These are phyloP conservation scores for Xerocomellus chrysenteron DNA, from an alignment of 768 basidiomycete genomes.

Conservation along the genomic window DNA sequence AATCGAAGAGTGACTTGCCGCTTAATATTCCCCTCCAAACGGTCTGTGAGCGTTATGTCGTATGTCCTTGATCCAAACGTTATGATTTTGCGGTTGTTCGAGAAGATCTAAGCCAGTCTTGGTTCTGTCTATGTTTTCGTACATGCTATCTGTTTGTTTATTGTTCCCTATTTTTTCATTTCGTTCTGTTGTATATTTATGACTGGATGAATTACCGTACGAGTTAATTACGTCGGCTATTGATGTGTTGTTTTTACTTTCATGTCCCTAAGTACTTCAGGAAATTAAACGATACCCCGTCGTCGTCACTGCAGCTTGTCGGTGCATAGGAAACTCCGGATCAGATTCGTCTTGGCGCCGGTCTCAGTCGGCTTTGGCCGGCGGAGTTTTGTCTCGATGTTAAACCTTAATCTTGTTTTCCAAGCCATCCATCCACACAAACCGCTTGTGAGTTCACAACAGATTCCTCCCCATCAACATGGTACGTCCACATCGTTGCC, in stretches of 20 bases:
- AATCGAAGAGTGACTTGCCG: conserved; percentile 21
- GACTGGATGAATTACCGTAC: conserved; percentile 14
- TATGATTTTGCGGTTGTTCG: background rate
- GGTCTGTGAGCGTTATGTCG: background rate
- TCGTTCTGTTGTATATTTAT: conserved; percentile 20
- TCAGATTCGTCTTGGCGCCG: no score
- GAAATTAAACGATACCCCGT: conserved; percentile 10
- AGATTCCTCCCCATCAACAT: conserved; percentile 15
- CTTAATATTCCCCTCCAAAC: background rate
- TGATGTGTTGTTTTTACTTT: background rate
- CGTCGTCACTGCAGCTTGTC: background rate
- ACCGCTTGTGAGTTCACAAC: background rate
- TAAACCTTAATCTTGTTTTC: conserved; percentile 26
- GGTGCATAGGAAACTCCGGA: background rate
- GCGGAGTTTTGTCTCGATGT: conserved; percentile 11
- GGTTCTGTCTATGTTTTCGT: conserved; percentile 11
- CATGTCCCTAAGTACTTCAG: background rate
- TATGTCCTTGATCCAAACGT: background rate
- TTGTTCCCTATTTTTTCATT: background rate
- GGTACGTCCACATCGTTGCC: conserved; percentile 15
- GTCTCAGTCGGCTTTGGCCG: conserved; percentile 13
- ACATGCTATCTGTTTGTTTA: conserved; percentile 20
- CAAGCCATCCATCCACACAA: conserved; percentile 13
- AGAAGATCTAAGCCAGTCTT: conserved; percentile 6
- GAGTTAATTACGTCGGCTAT: conserved; percentile 11